phyloP scores from a whole-genome alignment of 169 alveolate species.

The Plasmodium sp. region DNA sequence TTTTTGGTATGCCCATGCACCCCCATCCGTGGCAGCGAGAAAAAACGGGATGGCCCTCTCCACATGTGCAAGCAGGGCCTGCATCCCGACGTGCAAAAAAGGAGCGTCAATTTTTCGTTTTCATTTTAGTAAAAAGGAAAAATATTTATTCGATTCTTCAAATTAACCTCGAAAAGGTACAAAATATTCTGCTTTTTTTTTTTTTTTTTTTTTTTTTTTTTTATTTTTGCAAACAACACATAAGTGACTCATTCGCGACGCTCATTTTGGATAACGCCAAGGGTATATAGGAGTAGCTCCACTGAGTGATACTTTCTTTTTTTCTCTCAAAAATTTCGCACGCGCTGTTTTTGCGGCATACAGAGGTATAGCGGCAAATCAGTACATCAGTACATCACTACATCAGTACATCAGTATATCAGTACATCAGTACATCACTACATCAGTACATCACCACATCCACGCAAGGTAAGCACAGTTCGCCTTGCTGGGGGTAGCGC shows the following conservation, averaged over 20 bases:
- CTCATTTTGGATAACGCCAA: not conserved
- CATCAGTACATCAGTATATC: too few relatives aligned
- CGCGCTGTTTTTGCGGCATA: not conserved
- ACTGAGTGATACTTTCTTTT: not conserved
- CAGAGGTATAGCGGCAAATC: not conserved
- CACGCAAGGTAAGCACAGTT: not conserved
- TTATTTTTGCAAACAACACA: not conserved
- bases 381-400: too few relatives aligned
- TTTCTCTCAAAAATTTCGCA: not conserved
- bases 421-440: too few relatives aligned
- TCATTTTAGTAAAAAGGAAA: not conserved
- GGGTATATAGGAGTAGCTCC: not conserved
- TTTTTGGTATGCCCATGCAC: not conserved
- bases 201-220: not conserved
- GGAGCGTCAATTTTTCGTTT: not conserved
- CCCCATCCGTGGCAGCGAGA: not conserved
- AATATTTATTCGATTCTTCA: not conserved
- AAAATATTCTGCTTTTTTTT: not conserved
- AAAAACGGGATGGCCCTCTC: not conserved
- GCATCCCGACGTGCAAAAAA: not conserved
- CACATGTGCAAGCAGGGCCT: not conserved
- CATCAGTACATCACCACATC: not conserved
- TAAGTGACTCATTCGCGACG: not conserved
- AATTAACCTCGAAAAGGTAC: not conserved
- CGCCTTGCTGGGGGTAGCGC: not conserved